Conservation (phyloP, 257 asterid genomes). For the Capsicum chinense region DNA sequence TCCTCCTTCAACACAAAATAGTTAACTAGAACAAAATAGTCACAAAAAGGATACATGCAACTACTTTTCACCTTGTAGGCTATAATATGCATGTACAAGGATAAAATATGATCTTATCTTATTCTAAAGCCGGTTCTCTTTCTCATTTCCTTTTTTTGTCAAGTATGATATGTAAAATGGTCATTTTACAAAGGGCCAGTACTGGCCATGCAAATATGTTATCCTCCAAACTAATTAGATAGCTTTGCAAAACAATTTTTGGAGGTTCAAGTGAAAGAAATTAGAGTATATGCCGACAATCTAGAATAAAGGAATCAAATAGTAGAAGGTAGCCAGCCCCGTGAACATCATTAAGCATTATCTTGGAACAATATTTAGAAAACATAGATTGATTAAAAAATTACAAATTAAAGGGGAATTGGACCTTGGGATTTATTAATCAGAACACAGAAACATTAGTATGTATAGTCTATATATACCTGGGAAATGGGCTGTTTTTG, state of each 20-base stretch:
- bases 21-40: not conserved
- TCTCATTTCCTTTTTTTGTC: not conserved
- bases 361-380: too few species aligned
- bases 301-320: too few species aligned
- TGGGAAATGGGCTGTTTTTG: constrained; percentile 82
- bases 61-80: not conserved
- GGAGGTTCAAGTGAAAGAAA: not conserved
- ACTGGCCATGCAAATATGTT: not conserved
- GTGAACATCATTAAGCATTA: too few species aligned
- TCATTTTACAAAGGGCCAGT: not conserved
- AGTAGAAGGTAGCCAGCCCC: too few species aligned
- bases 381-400: too few species aligned
- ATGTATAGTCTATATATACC: constrained; percentile 38
- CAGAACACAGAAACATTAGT: too few species aligned
- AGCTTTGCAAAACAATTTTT: not conserved
- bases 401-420: too few species aligned
- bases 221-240: not conserved
- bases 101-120: not conserved
- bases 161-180: not conserved
- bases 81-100: not conserved
- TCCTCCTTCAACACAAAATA: not conserved
- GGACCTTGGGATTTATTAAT: too few species aligned
- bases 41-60: not conserved
- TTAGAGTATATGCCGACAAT: too few species aligned
- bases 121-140: not conserved